These are phyloP conservation scores for Gossypium trilobum DNA, from an alignment of 441 rosid genomes.

Conservation along the genomic window DNA sequence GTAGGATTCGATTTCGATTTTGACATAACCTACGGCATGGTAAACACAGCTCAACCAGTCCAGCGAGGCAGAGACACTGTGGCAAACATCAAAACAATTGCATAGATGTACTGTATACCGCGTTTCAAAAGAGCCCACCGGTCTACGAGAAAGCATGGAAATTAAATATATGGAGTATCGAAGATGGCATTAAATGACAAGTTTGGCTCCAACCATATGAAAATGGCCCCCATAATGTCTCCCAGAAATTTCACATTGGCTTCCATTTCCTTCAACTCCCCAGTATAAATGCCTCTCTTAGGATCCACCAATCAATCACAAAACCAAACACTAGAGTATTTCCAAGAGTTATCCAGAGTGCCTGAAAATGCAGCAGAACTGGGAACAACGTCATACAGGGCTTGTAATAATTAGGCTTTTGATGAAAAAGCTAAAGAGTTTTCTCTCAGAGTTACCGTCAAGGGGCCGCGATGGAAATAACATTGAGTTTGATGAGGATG, in stretches of 20 bases:
- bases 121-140: conserved; percentile 21
- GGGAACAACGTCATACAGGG: conserved; percentile 19
- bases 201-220: conserved; percentile 4
- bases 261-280: conserved; percentile 24
- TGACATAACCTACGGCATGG: background rate
- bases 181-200: conserved; percentile 20
- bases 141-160: conserved; percentile 9
- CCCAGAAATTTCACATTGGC: conserved; percentile 24
- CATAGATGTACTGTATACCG: conserved; percentile 14
- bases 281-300: conserved; percentile 12
- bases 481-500: conserved; percentile 9
- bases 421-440: conserved; percentile 21
- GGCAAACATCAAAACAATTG: background rate
- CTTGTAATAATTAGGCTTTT: conserved; percentile 26
- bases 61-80: background rate
- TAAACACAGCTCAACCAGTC: background rate
- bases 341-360: background rate
- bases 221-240: conserved; percentile 22
- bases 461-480: background rate
- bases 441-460: conserved; percentile 12
- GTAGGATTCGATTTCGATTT: no score
- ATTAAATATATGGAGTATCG: background rate
- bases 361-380: conserved; percentile 15
- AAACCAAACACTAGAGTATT: background rate
- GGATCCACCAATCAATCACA: background rate